Base-by-base conservation (phyloP, 164 flowering plant genomes). In the Sextonia rubra region DNA sequence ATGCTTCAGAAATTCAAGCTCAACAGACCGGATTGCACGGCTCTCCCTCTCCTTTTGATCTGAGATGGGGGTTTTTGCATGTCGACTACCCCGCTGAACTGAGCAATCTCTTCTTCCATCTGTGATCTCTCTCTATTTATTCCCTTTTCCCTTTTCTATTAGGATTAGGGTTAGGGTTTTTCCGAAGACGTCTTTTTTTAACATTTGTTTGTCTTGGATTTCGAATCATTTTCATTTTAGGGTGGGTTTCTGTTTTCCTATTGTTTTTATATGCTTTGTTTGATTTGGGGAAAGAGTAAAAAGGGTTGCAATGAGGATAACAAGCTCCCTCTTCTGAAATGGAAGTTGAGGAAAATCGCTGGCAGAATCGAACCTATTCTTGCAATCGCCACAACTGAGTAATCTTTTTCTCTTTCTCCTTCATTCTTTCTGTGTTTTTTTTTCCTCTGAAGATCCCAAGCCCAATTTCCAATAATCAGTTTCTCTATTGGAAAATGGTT, bases 11-110 rank as follows among this genome's bases (percentile, higher is more conserved):
- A 71, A 71, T 78, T 81, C 83, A 81, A 81, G 83, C 83, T 81
- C 83, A 81, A 81, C 81, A 81, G 84, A 81, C 84, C 84, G 78
- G 81, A 81, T 71, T 78, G 81, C 75, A 79, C 79, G 74, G 67
- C 37, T 76, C 78, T 75, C 44, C 2, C 30, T 37, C 44, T 32
- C 71, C 65, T 23, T 69, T 15, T 58, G 22, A 25, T 2, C 63
- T 8, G 20, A 66, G 58, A 70, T 3, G 11, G 47, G 52, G 69
- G 24, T 8, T 70, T 74, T 66, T 77, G 74, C 74, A 72, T 77
- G 80, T 74, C 80, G 80, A 77, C 44, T 22, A 70, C n/a, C 80
- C 77, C 74, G 77, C 80, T 74, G 77, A 78, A 44, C 75, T 75
- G 78, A 75, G 78, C 71, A 66, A 71, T 78, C 80, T 47, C 12